Evolutionary conservation across 257 asterid genomes (phyloP), one percentile per base, ranked within the genome.

Genomic region (Salvia splendens): DNA sequence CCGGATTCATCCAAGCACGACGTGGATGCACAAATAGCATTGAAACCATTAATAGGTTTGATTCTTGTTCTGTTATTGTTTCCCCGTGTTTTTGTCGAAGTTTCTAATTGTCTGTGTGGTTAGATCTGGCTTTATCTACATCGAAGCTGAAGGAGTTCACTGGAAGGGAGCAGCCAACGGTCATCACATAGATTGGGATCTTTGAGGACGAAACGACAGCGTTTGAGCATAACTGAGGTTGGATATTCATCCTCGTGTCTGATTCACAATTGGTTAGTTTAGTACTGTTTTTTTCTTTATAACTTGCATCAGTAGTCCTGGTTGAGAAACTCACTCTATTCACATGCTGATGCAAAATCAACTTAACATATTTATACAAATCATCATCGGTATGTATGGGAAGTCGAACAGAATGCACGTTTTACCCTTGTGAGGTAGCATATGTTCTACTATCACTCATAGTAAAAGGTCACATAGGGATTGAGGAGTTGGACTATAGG

Each of bases 161-260:
- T 0, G 97, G 97, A 71, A 82, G 97, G 77, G 95, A 93, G 75
- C 80, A 86, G 82, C 99, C 99, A 60, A 90, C 99, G 5, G 99
- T 93, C 75, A 90, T 93, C 71, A 93, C 99, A 72, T 93, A 85
- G 77, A 73, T 38, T 64, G 57, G 66, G 61, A 24, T 45, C 24
- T 9, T 53, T 53, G 60, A 53, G 35, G 33, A 8, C 10, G 43
- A 6, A 38, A 38, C 43, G 2, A 7, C 10, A 38, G 10, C 43
- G 2, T 38, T 38, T 38, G 43, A 6, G 10, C 43, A 38, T 38
- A 38, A 10, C 57, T 20, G 24, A 74, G 79, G 88, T 78, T 50
- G 74, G 61, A 24, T 17, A 12, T 60, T 68, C 51, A 48, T 70
- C 36, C 60, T 48, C 40, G 46, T 46, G 36, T 68, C 61, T 8